Evolutionary conservation across 371 early-diverging fungal species (phyloP), one percentile per base, ranked within the genome.

Genomic region (Circinella umbellata): DNA sequence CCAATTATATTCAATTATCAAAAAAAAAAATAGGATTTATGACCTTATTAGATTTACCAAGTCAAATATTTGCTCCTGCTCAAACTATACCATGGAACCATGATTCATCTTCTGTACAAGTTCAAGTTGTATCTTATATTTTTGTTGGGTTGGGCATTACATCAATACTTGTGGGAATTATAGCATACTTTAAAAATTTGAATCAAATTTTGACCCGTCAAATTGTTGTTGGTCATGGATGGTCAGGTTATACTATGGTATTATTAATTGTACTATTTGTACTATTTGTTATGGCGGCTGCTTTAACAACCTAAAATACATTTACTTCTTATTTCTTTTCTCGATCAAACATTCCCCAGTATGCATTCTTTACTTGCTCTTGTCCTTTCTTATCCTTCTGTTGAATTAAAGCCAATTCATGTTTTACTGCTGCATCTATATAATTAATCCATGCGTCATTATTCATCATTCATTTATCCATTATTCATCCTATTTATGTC

Each of bases 31-130:
- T 54, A 80, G 80, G 80, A 4, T 80, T 80, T 27, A 80, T 80
- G 68, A 78, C 78, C 3, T 48, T 80, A 11, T 47, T 78, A 9
- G 80, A 74, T 70, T 39, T 78, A 34, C 69, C 72, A 3, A 68
- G 76, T 36, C 71, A 78, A 61, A 68, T 73, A 15, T 80, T 77
- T 69, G 76, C 80, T 11, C 80, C 80, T 49, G 73, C 80, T 4
- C 63, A 76, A 49, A 72, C 76, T 13, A 57, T 80, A 14, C 80
- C 80, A 10, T 80, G 78, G 76, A 68, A 76, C 51, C 66, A 61
- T 6, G 76, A 73, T 47, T 17, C 69, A 9, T 54, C 59, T 14
- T 61, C 70, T 18, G 4, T 73, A 2, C 74, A 71, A 51, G 63
- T 74, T 13, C 63, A 69, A n/a, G 71, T 76, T 17, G 69, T 80